Evolutionary conservation across 345 rosid species (phyloP), one percentile per base, ranked within the genome.

Genomic region (Erucastrum elatum): DNA sequence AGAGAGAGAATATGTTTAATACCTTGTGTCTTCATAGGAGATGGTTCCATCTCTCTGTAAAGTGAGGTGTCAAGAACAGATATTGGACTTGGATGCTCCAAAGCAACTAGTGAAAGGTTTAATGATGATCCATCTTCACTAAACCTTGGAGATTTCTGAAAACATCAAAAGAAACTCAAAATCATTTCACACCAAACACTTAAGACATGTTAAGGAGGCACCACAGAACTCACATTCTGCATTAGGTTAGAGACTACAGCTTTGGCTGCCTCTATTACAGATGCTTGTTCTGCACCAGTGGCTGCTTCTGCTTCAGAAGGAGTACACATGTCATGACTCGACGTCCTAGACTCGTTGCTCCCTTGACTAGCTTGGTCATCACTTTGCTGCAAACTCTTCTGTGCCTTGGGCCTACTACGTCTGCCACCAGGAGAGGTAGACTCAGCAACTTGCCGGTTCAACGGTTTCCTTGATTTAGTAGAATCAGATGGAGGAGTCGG

Each of bases 41-140:
- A 88, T 49, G 85, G 66, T 27, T 80, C 85, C 75, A 86, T 93
- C 80, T 90, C 95, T 75, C 82, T 80, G 78, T 88, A 89, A 8
- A 79, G 46, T 5, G 86, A 85, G 53, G 78, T 51, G 63, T 92
- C 97, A 29, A 92, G 96, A 70, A 94, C 97, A 41, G 98, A 94
- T 44, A 92, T 85, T 3, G 98, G 98, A 85, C 96, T 94, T 21
- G 87, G 94, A 82, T 92, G 89, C 78, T 92, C 98, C 58, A 85
- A 72, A 13, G 85, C 82, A 81, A 67, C 82, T 12, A 79, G 55
- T 34, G 86, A 82, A 68, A 86, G 84, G 71, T 90, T 89, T 10
- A 84, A 69, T 69, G 71, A 72, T 0, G 76, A 71, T 77, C 82
- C 85, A 63, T 86, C 92, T 65, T 92, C 88, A 71, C 82, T 84